A percentile compares a stretch with the other conserved stretches of the same genome.
Evolutionary conservation across 2,329 filamentous ascomycete species (phyloP).

Genomic region (Alternaria brassicicola): DNA sequence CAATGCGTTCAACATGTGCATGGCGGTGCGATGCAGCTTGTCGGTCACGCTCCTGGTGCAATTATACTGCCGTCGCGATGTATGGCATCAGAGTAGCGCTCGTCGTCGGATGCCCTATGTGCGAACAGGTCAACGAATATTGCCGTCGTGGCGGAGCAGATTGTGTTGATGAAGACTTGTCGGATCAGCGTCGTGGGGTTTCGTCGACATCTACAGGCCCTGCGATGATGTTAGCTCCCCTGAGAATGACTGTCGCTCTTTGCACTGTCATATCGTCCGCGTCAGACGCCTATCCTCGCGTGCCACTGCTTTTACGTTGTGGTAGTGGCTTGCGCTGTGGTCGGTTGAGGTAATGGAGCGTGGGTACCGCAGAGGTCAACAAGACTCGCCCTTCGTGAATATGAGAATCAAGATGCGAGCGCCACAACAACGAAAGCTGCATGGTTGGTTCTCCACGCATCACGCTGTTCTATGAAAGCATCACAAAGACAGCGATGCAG

Average conservation of each 20-base stretch:
- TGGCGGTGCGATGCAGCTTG: background rate
- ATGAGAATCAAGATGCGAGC: background rate
- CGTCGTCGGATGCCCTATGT: background rate
- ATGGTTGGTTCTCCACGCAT: background rate
- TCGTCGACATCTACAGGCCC: background rate
- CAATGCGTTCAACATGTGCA: background rate
- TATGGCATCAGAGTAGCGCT: background rate
- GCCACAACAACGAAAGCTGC: background rate
- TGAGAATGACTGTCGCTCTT: background rate
- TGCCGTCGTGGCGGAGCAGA: background rate
- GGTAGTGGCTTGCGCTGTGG: background rate
- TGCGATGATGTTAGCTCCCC: background rate
- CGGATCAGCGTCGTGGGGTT: background rate
- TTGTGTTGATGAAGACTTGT: background rate
- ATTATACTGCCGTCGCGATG: background rate
- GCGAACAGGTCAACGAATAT: background rate
- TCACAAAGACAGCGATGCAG: background rate
- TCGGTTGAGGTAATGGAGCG: background rate
- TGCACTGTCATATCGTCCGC: background rate
- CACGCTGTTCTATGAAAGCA: background rate
- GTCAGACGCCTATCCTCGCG: background rate
- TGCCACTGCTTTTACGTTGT: background rate
- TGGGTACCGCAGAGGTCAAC: background rate
- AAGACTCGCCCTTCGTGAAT: slow-evolving; percentile 2
- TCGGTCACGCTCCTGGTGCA: background rate